Evolutionary conservation across 768 basidiomycete genomes (phyloP).

Genomic region (Mycena latifolia): DNA sequence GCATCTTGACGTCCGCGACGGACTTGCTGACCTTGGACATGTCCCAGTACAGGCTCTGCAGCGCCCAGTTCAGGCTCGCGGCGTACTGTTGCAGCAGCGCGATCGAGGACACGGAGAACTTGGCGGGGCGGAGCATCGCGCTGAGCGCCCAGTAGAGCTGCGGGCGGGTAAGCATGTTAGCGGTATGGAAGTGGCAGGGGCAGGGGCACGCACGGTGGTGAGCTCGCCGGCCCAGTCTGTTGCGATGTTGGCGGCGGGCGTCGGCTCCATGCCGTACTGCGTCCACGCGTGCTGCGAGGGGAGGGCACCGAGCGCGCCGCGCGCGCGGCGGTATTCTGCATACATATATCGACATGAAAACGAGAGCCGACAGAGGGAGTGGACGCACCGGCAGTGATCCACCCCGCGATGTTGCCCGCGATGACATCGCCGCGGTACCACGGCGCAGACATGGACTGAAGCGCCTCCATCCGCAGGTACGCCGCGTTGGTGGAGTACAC

Average conservation of each 20-base stretch:
- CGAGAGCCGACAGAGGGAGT: not conserved
- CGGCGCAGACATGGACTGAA: conserved; percentile 12
- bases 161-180: not conserved
- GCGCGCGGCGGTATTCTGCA: conserved; percentile 27
- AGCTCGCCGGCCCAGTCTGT: conserved; percentile 16
- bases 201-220: conserved; percentile 14
- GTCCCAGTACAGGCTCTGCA: conserved; percentile 32
- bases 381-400: conserved; percentile 26
- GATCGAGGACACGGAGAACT: conserved; percentile 44
- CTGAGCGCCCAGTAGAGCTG: conserved; percentile 45
- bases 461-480: conserved; percentile 10
- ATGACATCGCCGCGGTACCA: conserved; percentile 25
- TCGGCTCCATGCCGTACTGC: conserved; percentile 15
- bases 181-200: no score
- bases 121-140: conserved; percentile 41
- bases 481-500: conserved; percentile 1
- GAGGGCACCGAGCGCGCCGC: conserved; percentile 9
- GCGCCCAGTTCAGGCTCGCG: conserved; percentile 38
- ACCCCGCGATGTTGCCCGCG: conserved; percentile 22
- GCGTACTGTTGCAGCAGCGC: conserved; percentile 45
- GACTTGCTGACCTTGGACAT: conserved; percentile 23
- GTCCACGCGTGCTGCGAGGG: conserved; percentile 7
- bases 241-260: conserved; percentile 4
- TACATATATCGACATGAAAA: no score
- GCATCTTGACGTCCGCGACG: conserved; percentile 37